Evolutionary conservation across 1,284 basidiomycete species (phyloP).

Genomic region (Heterobasidion irregulare): DNA sequence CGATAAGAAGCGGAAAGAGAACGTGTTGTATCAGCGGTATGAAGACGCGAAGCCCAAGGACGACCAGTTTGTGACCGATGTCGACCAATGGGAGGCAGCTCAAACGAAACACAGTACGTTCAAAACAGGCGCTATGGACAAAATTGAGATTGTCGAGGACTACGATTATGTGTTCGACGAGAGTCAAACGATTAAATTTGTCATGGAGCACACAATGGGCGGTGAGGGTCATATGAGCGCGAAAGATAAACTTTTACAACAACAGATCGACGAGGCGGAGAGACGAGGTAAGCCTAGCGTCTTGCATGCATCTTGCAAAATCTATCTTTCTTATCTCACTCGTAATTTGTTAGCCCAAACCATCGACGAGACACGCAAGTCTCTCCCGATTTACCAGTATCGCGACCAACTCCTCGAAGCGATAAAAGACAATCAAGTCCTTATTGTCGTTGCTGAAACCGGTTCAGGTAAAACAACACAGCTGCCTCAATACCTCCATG

Average conservation of each 20-base stretch:
- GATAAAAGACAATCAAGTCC: conserved; percentile 84
- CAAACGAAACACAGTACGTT: conserved; percentile 89
- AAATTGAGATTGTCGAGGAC: conserved; percentile 68
- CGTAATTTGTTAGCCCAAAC: conserved; percentile 50
- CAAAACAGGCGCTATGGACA: conserved; percentile 85
- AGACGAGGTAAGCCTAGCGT: conserved; percentile 57
- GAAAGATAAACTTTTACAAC: conserved; percentile 81
- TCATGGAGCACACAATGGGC: conserved; percentile 76
- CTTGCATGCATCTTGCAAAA: neutral
- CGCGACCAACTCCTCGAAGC: conserved; percentile 85
- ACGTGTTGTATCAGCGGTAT: conserved; percentile 90
- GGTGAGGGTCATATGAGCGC: conserved; percentile 68
- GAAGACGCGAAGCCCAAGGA: conserved; percentile 87
- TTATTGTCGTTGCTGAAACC: conserved; percentile 90
- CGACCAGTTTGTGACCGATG: conserved; percentile 90
- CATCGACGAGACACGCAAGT: conserved; percentile 89
- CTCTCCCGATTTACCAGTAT: conserved; percentile 83
- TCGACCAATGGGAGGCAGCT: conserved; percentile 93
- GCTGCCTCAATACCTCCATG: conserved; percentile 95
- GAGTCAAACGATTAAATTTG: conserved; percentile 92
- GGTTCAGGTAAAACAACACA: conserved; percentile 99
- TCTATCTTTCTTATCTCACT: neutral
- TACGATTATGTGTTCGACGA: conserved; percentile 99
- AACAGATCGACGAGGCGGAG: conserved; percentile 90
- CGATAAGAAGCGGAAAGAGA: conserved; percentile 94